phyloP scores from a whole-genome alignment of 176 grass and related monocot genomes.

The Hyparrhenia diplandra region DNA sequence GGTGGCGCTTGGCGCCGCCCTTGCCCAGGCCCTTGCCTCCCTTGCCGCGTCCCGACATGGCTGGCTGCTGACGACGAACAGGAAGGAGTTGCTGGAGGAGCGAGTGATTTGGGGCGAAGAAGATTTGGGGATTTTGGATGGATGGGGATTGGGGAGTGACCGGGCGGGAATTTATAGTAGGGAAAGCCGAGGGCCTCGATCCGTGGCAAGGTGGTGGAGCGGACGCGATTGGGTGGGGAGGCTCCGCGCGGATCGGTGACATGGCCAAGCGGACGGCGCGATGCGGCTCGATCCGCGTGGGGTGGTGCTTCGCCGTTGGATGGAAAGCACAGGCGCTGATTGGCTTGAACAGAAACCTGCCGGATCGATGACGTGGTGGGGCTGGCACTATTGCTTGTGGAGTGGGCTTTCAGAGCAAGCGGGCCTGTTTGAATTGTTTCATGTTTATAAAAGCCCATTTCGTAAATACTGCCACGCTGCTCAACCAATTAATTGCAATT shows the following conservation, averaged over 20 bases:
- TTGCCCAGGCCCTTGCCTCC: constrained; percentile 80
- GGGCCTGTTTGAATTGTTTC: no score
- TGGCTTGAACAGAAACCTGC: neutral
- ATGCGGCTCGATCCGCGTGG: neutral
- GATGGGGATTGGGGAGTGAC: neutral
- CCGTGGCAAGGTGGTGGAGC: neutral
- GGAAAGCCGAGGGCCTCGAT: neutral
- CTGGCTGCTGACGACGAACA: neutral
- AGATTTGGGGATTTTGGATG: neutral
- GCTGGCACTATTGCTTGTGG: neutral
- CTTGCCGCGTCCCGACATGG: constrained; percentile 74
- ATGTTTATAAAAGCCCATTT: no score
- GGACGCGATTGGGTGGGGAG: neutral
- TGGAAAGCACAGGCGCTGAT: neutral
- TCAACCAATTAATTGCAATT: no score
- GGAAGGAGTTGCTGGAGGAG: neutral
- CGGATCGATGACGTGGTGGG: neutral
- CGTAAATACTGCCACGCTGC: no score
- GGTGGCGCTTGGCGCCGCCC: constrained; percentile 71
- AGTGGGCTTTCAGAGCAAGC: constrained; percentile 12
- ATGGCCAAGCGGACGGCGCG: neutral
- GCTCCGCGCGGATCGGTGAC: constrained; percentile 31
- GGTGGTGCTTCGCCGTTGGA: neutral
- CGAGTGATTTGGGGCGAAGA: neutral
- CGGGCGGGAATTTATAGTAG: neutral